Base-by-base conservation (phyloP, 1,139 yeast species). In the Starmera stellimalicola region DNA sequence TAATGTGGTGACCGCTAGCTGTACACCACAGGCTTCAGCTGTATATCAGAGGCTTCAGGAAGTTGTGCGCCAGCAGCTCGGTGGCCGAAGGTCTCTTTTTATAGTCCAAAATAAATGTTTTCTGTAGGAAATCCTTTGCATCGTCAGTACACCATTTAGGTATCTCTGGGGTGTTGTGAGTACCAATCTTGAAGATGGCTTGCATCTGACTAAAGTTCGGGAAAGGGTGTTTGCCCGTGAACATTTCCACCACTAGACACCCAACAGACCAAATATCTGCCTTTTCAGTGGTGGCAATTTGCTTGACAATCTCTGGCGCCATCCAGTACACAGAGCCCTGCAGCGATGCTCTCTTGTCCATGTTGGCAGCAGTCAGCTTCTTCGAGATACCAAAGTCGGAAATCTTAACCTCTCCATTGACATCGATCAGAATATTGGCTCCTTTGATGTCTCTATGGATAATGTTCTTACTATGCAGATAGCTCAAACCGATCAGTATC, bases 231-330 rank as follows among this genome's bases (percentile, higher is more conserved):
- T 77, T 76, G 4, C 95, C 96, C 0, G 96, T 84, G 51, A 82
- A 82, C 96, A 88, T 88, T 55, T 88, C 97, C 20, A 88, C 78
- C 15, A 87, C 73, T 22, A 88, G 68, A 55, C 96, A 85, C 0
- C 95, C 97, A 5, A 88, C 82, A 0, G 95, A 83, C 97, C 97
- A 88, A 20, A 88, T 85, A 54, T 88, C 97, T 0, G 94, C 94
- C 52, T 83, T 84, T 33, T 81, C 75, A 5, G 95, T 87, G 38
- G 85, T 83, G 0, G 91, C 83, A 1, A 85, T 78, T 51, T 87
- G 95, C 50, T 84, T 83, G 11, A 87, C 95, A 11, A 88, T 95
- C 54, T 88, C 97, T 0, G 97, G 97, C 0, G 96, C 95, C 97
- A 88, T 88, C 97, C 97, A 88, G 51, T 79, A 88, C 0, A 87